Base-by-base conservation (phyloP, 192 early-diverging fungal genomes). In the Gaertneriomyces sp. region DNA sequence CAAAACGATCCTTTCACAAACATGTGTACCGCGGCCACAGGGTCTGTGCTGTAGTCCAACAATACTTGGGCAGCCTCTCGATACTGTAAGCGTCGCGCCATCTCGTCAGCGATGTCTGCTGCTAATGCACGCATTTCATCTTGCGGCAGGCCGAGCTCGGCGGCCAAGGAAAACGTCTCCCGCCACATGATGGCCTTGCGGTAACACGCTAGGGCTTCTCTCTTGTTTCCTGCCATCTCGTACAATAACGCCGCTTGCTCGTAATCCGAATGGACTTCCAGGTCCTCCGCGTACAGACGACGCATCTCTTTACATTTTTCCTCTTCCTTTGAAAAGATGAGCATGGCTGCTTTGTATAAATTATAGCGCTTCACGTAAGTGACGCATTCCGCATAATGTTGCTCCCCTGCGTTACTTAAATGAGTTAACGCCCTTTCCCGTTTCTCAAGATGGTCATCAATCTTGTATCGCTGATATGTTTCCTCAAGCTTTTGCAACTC, bases 381-480 rank as follows among this genome's bases (percentile, higher is more conserved):
- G 2, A 86, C 53, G 25, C 87, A 62, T 55, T 91, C 72, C 58
- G 39, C 80, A 80, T 49, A 52, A 42, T 54, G 44, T 47, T 60
- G 8, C 20, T 60, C 58, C 42, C 69, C 49, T 53, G 70, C 63
- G 1, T 55, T 10, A 45, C 58, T 61, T 6, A 98, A 69, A 72
- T 95, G 85, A 9, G 63, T 58, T 0, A 97, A 69, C 0, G 93
- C 94, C 50, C 79, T 81, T n/a, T 73, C 71, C 55, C 77, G 61
- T 53, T 89, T 84, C 7, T 79, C 76, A 16, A 98, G 79, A 73
- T 95, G 86, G 52, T 91, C 89, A 57, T 98, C 92, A 57, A 98
- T 97, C 61, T 74, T 78, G 80, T 81, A 97, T 1, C 88, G 86
- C 61, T 93, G 92, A 64, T 93, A 93, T 53, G 88, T 81, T 44